phyloP scores from a whole-genome alignment of 441 rosid species.

The Theobroma grandiflorum region DNA sequence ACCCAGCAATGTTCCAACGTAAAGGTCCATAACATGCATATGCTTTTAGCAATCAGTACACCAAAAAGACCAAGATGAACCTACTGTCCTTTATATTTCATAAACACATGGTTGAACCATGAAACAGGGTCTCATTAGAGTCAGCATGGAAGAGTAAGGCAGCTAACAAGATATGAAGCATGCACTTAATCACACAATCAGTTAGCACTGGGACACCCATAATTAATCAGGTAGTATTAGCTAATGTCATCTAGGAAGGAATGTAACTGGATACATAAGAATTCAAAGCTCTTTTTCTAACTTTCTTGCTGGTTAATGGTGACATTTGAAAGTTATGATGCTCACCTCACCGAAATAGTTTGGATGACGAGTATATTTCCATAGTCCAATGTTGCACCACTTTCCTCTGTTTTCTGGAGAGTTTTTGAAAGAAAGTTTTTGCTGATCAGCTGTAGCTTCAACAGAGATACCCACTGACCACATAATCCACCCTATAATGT shows the following conservation, averaged over 20 bases:
- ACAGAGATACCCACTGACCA: conserved; percentile 65
- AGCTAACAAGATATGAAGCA: background rate
- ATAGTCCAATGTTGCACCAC: conserved; percentile 87
- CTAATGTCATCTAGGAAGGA: conserved; percentile 10
- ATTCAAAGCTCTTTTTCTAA: background rate
- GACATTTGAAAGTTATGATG: conserved; percentile 21
- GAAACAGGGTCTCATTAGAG: background rate
- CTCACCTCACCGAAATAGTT: conserved; percentile 98
- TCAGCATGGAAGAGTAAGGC: background rate
- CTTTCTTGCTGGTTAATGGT: conserved; percentile 14
- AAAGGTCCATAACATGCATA: background rate
- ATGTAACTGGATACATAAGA: conserved; percentile 3
- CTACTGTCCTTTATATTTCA: background rate
- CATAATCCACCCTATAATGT: conserved; percentile 88
- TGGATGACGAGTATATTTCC: conserved; percentile 93
- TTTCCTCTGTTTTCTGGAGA: conserved; percentile 77
- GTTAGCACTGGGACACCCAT: background rate
- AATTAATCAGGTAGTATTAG: background rate
- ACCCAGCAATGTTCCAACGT: background rate
- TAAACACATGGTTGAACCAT: background rate
- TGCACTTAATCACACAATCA: background rate
- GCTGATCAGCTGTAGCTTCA: conserved; percentile 91
- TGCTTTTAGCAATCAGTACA: background rate
- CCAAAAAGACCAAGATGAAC: conserved; percentile 10
- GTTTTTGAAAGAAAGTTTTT: conserved; percentile 80